These are phyloP conservation scores for Oenanthe javanica DNA, from an alignment of 140 eudicot genomes.

Conservation along the genomic window DNA sequence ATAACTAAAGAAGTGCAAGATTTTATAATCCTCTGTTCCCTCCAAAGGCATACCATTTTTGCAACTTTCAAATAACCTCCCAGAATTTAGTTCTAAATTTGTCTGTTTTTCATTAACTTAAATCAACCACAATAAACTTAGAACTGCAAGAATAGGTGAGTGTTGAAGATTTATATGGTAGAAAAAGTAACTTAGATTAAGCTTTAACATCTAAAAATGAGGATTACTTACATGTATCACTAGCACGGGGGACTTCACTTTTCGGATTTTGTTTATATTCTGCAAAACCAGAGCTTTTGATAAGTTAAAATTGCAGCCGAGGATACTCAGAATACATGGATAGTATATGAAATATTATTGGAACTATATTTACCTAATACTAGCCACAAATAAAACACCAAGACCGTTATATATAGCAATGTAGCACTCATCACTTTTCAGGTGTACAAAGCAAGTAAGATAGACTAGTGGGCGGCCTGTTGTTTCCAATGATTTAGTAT, in stretches of 20 bases:
- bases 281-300: conserved; percentile 36
- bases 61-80: background rate
- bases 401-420: too few relatives aligned
- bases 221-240: conserved; percentile 90
- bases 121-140: background rate
- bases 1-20: background rate
- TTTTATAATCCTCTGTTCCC: too few relatives aligned
- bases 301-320: conserved; percentile 8
- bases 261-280: conserved; percentile 85
- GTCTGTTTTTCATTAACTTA: background rate
- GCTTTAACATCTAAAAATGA: background rate
- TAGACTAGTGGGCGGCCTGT: background rate
- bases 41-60: background rate
- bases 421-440: background rate
- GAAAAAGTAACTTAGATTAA: background rate
- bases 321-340: conserved; percentile 53
- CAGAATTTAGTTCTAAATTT: background rate
- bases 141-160: background rate
- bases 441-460: background rate
- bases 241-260: conserved; percentile 86
- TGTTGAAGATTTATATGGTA: background rate
- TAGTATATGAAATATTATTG: conserved; percentile 32
- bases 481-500: background rate
- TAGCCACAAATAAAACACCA: background rate
- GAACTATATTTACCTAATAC: background rate